Conservation (phyloP, 495 filamentous ascomycete genomes). For the Penicillium atrosanguineum region DNA sequence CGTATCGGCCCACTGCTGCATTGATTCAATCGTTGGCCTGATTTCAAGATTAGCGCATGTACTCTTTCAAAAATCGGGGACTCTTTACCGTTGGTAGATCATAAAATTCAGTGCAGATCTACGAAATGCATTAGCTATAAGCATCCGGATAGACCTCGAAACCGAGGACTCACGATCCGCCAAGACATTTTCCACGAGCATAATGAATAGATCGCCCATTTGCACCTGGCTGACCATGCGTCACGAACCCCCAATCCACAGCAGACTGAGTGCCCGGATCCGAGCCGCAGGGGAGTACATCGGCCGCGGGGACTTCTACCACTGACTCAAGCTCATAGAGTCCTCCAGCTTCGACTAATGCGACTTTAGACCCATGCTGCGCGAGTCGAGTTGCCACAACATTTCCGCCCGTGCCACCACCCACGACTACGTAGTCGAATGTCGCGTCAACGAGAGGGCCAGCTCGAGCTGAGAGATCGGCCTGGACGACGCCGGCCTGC, state of each 20-base stretch:
- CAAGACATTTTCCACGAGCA: conserved; percentile 35
- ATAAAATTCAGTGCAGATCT: conserved; percentile 51
- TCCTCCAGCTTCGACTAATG: conserved; percentile 57
- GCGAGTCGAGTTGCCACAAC: conserved; percentile 49
- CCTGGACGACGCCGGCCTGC: too few relatives aligned
- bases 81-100: conserved; percentile 38
- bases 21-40: conserved; percentile 40
- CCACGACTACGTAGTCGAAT: conserved; percentile 56
- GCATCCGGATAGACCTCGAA: background rate
- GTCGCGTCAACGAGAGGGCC: background rate
- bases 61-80: background rate
- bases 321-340: conserved; percentile 49
- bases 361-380: conserved; percentile 34
- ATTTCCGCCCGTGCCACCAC: conserved; percentile 54
- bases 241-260: conserved; percentile 51
- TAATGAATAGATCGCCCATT: conserved; percentile 37
- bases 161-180: conserved; percentile 27
- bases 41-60: background rate
- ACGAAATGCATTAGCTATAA: background rate
- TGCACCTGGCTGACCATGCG: conserved; percentile 36
- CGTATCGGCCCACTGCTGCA: conserved; percentile 53
- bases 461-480: too few relatives aligned
- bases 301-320: conserved; percentile 35
- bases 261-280: conserved; percentile 26
- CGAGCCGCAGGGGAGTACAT: conserved; percentile 15